Conservation (phyloP, 2,329 filamentous ascomycete species). For the Fusarium pseudocircinatum region DNA sequence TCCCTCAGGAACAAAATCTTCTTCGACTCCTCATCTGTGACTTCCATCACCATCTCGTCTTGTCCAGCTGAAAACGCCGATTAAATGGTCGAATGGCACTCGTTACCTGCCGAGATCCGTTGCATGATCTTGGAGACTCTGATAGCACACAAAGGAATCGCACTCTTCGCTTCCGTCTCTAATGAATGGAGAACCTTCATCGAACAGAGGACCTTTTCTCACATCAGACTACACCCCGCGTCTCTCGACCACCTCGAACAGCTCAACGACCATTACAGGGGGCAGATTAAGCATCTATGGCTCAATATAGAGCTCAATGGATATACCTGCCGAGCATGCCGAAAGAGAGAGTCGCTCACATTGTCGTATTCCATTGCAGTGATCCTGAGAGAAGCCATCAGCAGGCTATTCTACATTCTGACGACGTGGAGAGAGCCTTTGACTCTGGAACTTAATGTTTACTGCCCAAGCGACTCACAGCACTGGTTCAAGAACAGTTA, state of each 20-base stretch:
- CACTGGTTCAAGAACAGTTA: conserved; percentile 29
- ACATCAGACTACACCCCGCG: neutral
- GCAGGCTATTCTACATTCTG: conserved; percentile 9
- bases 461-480: conserved; percentile 24
- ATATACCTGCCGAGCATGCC: conserved; percentile 15
- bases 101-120: conserved; percentile 9
- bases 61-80: neutral
- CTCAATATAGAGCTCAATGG: conserved; percentile 21
- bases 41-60: too few relatives aligned
- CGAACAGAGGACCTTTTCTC: conserved; percentile 8
- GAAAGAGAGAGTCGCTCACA: neutral
- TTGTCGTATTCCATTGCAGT: neutral
- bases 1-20: neutral
- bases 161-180: neutral
- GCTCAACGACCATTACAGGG: neutral
- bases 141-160: neutral
- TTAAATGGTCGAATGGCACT: conserved; percentile 1
- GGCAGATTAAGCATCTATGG: conserved; percentile 13
- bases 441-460: conserved; percentile 7
- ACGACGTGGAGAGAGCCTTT: neutral
- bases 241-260: conserved; percentile 1
- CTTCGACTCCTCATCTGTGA: too few relatives aligned
- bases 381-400: neutral
- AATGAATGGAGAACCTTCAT: conserved; percentile 6
- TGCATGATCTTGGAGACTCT: conserved; percentile 2